A percentile compares a stretch with the other conserved stretches of the same genome.
Evolutionary conservation across 176 grass and related monocot genomes (phyloP).

Genomic region (Raddia distichophylla): DNA sequence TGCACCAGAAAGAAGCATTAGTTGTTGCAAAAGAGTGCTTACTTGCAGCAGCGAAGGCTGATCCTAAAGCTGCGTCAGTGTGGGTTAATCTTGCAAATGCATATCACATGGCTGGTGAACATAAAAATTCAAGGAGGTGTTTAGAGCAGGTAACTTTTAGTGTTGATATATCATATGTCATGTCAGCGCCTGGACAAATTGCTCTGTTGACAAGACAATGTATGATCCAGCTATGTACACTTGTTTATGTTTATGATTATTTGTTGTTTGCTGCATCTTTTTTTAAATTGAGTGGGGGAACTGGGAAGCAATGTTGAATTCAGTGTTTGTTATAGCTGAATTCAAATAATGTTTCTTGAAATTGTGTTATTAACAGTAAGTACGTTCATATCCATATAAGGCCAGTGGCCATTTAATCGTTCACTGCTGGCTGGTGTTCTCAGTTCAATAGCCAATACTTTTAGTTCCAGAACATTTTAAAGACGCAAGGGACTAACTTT

Average conservation of each 20-base stretch:
- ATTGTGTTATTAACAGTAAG: conserved; percentile 13
- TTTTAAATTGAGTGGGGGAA: neutral
- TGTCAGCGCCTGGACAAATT: conserved; percentile 2
- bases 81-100: conserved; percentile 99
- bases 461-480: neutral
- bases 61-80: conserved; percentile 74
- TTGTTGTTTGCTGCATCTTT: neutral
- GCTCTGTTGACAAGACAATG: conserved; percentile 11
- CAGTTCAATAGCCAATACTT: neutral
- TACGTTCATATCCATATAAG: neutral
- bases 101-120: conserved; percentile 80
- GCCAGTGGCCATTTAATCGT: neutral
- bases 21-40: conserved; percentile 88
- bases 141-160: conserved; percentile 81
- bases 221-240: neutral
- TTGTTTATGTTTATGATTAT: neutral
- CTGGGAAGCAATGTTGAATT: neutral
- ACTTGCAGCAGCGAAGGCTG: conserved; percentile 73
- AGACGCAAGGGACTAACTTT: neutral
- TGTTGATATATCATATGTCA: neutral
- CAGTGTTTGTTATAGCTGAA: neutral
- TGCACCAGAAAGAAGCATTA: conserved; percentile 78
- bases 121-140: conserved; percentile 82
- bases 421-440: neutral
- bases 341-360: neutral